Evolutionary conservation across 768 basidiomycete species (phyloP).

Genomic region (Asterophora lycoperdoides): DNA sequence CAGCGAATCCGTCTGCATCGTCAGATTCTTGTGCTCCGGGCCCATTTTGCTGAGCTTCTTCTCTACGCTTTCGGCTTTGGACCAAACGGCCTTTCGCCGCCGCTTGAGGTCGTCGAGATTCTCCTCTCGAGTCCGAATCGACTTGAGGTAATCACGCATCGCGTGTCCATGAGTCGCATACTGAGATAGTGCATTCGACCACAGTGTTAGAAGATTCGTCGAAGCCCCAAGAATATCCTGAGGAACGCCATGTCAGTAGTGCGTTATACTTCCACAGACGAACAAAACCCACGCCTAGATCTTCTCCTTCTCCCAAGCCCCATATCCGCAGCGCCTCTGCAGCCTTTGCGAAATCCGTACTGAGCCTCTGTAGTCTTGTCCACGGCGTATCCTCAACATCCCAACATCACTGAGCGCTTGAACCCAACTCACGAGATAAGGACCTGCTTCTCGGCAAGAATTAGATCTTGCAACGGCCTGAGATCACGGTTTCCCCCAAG

Average conservation of each 20-base stretch:
- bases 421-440: conserved; percentile 57
- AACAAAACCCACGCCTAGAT: conserved; percentile 57
- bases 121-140: conserved; percentile 82
- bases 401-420: conserved; percentile 9
- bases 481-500: conserved; percentile 72
- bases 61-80: conserved; percentile 79
- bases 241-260: not conserved
- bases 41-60: conserved; percentile 89
- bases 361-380: conserved; percentile 61
- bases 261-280: conserved; percentile 3
- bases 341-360: conserved; percentile 61
- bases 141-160: conserved; percentile 74
- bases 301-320: conserved; percentile 80
- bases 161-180: conserved; percentile 69
- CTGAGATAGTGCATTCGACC: conserved; percentile 59
- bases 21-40: conserved; percentile 81
- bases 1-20: conserved; percentile 66
- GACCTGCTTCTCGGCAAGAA: conserved; percentile 82
- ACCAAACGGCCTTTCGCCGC: conserved; percentile 57
- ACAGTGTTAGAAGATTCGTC: conserved; percentile 60
- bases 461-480: conserved; percentile 80
- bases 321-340: conserved; percentile 68
- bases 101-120: conserved; percentile 71
- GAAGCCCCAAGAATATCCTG: conserved; percentile 77
- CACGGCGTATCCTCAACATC: not conserved